A percentile compares a stretch with the other conserved stretches of the same genome.
Evolutionary conservation across 352 stramenopile species (phyloP).

Genomic region (Phytophthora agathidicida): DNA sequence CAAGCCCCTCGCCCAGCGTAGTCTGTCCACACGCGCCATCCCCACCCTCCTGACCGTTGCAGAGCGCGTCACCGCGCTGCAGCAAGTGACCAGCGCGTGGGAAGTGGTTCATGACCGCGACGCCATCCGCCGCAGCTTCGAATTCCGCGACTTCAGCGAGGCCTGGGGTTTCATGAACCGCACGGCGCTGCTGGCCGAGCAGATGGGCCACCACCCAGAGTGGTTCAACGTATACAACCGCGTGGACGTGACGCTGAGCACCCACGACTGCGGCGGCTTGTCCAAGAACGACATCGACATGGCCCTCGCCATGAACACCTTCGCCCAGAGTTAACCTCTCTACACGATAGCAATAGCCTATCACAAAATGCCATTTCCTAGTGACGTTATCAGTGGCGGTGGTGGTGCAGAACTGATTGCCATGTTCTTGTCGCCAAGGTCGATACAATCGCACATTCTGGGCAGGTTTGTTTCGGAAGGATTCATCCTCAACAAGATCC

Average conservation of each 20-base stretch:
- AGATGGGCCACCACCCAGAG: constrained; percentile 98
- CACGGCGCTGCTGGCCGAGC: constrained; percentile 74
- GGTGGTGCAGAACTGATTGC: constrained; percentile 1
- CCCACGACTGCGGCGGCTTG: constrained; percentile 95
- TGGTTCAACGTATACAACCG: constrained; percentile 99
- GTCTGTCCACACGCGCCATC: constrained; percentile 33
- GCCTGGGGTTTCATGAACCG: constrained; percentile 86
- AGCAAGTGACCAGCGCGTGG: constrained; percentile 60
- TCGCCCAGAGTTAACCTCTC: constrained; percentile 32
- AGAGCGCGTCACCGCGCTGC: constrained; percentile 48
- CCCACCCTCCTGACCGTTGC: constrained; percentile 53
- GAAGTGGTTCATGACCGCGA: constrained; percentile 62
- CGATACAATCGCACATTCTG: constrained; percentile 23
- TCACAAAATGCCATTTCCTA: constrained; percentile 1
- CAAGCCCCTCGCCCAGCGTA: constrained; percentile 14
- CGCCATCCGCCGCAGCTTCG: constrained; percentile 84
- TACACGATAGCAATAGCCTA: too few relatives aligned
- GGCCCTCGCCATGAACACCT: constrained; percentile 80
- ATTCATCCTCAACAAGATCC: too few relatives aligned
- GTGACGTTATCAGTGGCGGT: background rate
- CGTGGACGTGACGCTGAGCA: constrained; percentile 96
- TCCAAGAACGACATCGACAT: constrained; percentile 89
- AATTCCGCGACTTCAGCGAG: constrained; percentile 86
- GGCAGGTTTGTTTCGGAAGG: constrained; percentile 43
- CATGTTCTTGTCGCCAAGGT: constrained; percentile 12